phyloP scores from a whole-genome alignment of 192 early-diverging fungal species.

The Coemansia sp. region DNA sequence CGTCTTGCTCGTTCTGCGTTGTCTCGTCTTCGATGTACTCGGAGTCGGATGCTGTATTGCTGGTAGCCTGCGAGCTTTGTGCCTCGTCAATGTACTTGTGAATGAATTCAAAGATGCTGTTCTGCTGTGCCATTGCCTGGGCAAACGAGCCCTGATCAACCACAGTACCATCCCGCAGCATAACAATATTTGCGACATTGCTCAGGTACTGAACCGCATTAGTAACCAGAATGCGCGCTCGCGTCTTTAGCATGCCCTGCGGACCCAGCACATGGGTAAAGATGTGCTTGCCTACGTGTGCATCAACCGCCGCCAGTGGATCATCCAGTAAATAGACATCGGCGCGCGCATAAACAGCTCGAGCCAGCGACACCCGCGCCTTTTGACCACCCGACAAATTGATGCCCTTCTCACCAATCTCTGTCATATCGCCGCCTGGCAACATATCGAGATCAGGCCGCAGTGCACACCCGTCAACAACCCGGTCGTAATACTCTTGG shows the following conservation, averaged over 20 bases:
- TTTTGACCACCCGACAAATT: constrained; percentile 65
- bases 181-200: constrained; percentile 50
- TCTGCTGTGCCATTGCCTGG: constrained; percentile 47
- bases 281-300: constrained; percentile 62
- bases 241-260: constrained; percentile 49
- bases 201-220: constrained; percentile 59
- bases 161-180: constrained; percentile 53
- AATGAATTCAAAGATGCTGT: constrained; percentile 54
- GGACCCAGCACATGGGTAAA: constrained; percentile 57
- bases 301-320: constrained; percentile 68
- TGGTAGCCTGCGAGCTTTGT: constrained; percentile 14
- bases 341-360: constrained; percentile 65
- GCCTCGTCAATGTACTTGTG: constrained; percentile 35
- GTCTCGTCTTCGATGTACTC: constrained; percentile 40
- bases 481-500: constrained; percentile 55
- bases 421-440: constrained; percentile 57
- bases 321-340: constrained; percentile 72
- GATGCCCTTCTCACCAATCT: constrained; percentile 68
- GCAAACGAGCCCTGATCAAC: constrained; percentile 56
- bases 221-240: constrained; percentile 62
- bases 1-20: constrained; percentile 21
- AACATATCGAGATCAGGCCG: constrained; percentile 59
- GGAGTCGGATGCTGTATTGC: constrained; percentile 20
- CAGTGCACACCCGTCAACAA: constrained; percentile 60
- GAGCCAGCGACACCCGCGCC: constrained; percentile 64